Evolutionary conservation across 2,329 filamentous ascomycete species (phyloP), one percentile per base, ranked within the genome.

Genomic region (Trichoderma aggressivum): DNA sequence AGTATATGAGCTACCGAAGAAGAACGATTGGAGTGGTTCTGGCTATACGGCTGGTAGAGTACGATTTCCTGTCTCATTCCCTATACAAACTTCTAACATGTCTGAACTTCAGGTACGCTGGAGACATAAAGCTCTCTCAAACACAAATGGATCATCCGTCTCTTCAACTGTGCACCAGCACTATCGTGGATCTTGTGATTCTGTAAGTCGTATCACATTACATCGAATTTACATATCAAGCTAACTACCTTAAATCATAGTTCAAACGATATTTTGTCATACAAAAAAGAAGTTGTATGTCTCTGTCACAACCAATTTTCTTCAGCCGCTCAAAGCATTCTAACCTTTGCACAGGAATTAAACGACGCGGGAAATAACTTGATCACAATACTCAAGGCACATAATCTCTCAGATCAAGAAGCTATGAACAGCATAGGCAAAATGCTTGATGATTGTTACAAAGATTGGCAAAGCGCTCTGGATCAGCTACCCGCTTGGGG

Each of bases 291-390:
- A 58, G 28, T 58, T 2, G 55, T 58, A 32, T 2, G 55, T 58
- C 5, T 0, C 1, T 58, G 3, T 7, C 12, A 32, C 28, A 21
- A 12, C n/a, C 11, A 21, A 21, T 4, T 1, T 0, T 0, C 14
- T 32, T 5, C 16, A 30, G 1, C 3, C 2, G 4, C 16, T 58
- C 1, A 14, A 30, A 32, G 8, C 1, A 10, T 21, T n/a, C 28
- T 58, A 21, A 58, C 28, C 11, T 58, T 28, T 2, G 6, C 5
- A 0, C 2, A 58, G 55, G 55, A 58, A 28, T 11, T 58, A 3
- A 32, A 58, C 3, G 55, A 58, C 8, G 55, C 55, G 7, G 26
- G 55, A n/a, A 58, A 58, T 12, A 58, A 58, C 30, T 18, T 58
- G 3, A 1, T 58, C 10, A 58, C 55, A 32, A 58, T 58, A 14